Evolutionary conservation across 352 stramenopile genomes (phyloP), one percentile per base, ranked within the genome.

Genomic region (Thalassiosira livingstoniorum): DNA sequence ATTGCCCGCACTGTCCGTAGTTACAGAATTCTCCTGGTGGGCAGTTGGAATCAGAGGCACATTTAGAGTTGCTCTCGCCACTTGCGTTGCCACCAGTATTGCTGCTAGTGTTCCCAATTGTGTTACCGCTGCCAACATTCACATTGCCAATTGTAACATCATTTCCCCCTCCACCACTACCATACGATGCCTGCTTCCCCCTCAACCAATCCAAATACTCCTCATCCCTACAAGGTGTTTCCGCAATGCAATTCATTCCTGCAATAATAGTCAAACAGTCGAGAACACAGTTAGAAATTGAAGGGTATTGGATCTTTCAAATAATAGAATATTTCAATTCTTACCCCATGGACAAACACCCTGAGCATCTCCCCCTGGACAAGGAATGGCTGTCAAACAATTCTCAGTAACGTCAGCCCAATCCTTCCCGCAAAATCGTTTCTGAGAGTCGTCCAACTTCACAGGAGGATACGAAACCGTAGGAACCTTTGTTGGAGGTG

Each of bases 361-460:
- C 25, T 35, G 25, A 7, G 78, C 69, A 57, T 69, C 54, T 25
- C 78, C 78, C 0, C 43, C 55, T 7, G 78, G 78, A 53, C 78
- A 85, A 31, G 78, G 78, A 31, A 66, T 68, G 4, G 78, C 78
- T 15, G 43, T 78, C 37, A 80, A 31, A 43, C 78, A 85, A 42
- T 79, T 80, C 47, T 76, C 70, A 23, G 62, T 80, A 5, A 85
- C 78, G 51, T 80, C 54, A 1, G 37, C n/a, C 78, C 78, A 85
- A 66, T 70, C 42, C 13, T 35, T 25, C 7, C 76, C 76, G 54
- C 76, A 83, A 42, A 62, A 83, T 58, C 76, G 42, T 42, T 73
- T 78, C 3, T 43, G 25, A 13, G 58, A 37, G 62, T 83, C 76
- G 55, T 78, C 76, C 23, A 45, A 61, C 39, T 76, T 18, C 4